Conservation (phyloP, 805 yeast genomes). For the Saturnispora sekii region DNA sequence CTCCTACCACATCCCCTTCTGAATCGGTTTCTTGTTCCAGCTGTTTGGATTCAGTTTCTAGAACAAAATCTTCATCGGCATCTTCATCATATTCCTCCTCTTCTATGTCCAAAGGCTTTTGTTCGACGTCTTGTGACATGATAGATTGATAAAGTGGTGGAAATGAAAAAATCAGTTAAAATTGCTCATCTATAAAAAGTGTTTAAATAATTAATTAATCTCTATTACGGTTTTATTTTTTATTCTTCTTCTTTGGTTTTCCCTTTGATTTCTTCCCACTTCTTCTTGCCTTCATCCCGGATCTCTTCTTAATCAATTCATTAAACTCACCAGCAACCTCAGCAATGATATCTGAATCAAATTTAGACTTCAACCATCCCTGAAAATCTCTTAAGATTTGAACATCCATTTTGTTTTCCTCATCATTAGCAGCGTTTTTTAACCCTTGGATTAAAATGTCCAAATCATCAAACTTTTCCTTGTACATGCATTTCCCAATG, state of each 20-base stretch:
- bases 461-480: not conserved
- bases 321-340: not conserved
- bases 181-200: not conserved
- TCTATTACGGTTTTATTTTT: not conserved
- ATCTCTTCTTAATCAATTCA: constrained; percentile 1
- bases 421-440: constrained; percentile 4
- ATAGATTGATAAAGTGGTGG: not conserved
- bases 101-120: not conserved
- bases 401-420: constrained; percentile 6
- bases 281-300: constrained; percentile 1
- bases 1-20: not conserved
- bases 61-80: constrained; percentile 7
- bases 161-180: not conserved
- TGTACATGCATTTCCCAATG: constrained; percentile 1
- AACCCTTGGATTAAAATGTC: not conserved
- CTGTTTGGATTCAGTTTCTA: not conserved
- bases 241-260: not conserved
- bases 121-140: constrained; percentile 1
- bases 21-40: not conserved
- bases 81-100: constrained; percentile 7
- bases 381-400: constrained; percentile 7
- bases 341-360: not conserved
- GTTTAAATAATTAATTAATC: not conserved
- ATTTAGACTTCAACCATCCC: constrained; percentile 7
- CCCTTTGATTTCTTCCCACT: constrained; percentile 2